A percentile compares a stretch with the other conserved stretches of the same genome.
These are phyloP conservation scores for Coemansia sp. DNA, from an alignment of 192 early-diverging fungal genomes.

Conservation along the genomic window DNA sequence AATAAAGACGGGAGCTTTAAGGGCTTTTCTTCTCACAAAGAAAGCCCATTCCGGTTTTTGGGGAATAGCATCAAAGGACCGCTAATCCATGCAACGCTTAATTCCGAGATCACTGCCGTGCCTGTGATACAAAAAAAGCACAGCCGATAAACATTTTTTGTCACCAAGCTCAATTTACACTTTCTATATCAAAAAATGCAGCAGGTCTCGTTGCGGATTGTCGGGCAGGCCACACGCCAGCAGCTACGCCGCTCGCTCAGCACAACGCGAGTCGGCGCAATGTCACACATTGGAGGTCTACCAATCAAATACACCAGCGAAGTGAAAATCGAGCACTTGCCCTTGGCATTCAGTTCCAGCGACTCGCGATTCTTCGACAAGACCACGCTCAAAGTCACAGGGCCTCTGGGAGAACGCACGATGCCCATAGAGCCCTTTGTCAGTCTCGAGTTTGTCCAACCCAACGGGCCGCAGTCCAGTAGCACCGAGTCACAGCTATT, in stretches of 20 bases:
- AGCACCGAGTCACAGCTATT: constrained; percentile 43
- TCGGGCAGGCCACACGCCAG: neutral
- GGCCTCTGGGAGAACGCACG: constrained; percentile 75
- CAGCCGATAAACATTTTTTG: neutral
- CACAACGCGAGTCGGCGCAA: constrained; percentile 5
- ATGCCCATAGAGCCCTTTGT: constrained; percentile 87
- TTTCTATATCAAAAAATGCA: neutral
- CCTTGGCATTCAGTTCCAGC: constrained; percentile 58
- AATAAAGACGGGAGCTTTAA: neutral
- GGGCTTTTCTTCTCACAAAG: neutral
- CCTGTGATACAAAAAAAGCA: neutral
- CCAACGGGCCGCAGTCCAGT: constrained; percentile 13
- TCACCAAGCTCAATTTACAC: neutral
- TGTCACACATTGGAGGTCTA: constrained; percentile 81
- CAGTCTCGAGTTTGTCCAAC: constrained; percentile 20
- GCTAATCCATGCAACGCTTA: neutral
- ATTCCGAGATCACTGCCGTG: neutral
- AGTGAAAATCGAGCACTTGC: constrained; percentile 68
- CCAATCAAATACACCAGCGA: constrained; percentile 71
- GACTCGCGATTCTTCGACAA: constrained; percentile 65
- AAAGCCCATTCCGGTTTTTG: neutral
- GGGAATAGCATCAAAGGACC: neutral
- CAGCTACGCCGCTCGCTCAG: constrained; percentile 19
- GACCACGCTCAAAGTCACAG: constrained; percentile 69
- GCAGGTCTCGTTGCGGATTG: neutral